A percentile compares a stretch with the other conserved stretches of the same genome.
phyloP scores from a whole-genome alignment of 2,329 filamentous ascomycete species.

The Penicillium sp. region DNA sequence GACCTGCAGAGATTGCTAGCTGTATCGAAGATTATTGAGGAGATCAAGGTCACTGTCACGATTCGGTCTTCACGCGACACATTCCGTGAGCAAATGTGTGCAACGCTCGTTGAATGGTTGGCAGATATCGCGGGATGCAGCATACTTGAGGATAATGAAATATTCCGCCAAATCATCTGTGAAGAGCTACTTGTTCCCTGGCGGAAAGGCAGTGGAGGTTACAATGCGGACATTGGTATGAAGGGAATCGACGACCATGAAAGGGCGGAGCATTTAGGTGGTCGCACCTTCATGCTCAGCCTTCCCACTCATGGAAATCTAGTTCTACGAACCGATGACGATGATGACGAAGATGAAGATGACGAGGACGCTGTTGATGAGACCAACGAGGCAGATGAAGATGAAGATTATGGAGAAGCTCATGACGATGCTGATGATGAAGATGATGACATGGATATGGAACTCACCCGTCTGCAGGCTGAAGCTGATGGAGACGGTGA shows the following conservation, averaged over 20 bases:
- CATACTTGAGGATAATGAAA: constrained; percentile 74
- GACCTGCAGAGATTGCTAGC: constrained; percentile 72
- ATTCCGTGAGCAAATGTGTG: constrained; percentile 97
- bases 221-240: constrained; percentile 74
- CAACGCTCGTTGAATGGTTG: constrained; percentile 96
- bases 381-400: constrained; percentile 40
- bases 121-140: constrained; percentile 88
- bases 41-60: constrained; percentile 94
- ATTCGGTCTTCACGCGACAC: constrained; percentile 92
- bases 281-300: constrained; percentile 41
- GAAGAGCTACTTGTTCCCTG: constrained; percentile 88
- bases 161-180: constrained; percentile 80
- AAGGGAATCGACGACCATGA: constrained; percentile 82
- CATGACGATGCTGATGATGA: constrained; percentile 51
- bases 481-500: constrained; percentile 49
- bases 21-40: constrained; percentile 84
- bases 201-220: constrained; percentile 80
- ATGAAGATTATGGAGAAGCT: constrained; percentile 51
- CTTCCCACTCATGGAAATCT: constrained; percentile 45
- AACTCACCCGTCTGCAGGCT: constrained; percentile 36
- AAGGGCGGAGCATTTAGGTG: constrained; percentile 54
- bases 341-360: constrained; percentile 37
- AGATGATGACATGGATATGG: constrained; percentile 40
- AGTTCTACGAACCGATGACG: constrained; percentile 49
- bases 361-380: constrained; percentile 35